Conservation (phyloP, 768 basidiomycete species). For the Boletus vermiculosoides region DNA sequence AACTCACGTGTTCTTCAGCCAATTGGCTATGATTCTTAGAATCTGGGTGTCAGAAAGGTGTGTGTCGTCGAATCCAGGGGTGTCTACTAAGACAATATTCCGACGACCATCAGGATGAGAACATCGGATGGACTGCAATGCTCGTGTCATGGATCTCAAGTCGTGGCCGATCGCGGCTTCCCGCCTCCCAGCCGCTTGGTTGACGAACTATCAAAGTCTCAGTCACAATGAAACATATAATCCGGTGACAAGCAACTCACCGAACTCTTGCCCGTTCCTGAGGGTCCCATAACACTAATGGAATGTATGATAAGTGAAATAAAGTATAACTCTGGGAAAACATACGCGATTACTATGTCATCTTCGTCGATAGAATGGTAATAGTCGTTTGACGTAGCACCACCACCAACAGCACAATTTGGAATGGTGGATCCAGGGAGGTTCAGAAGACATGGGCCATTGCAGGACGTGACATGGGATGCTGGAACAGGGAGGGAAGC, state of each 20-base stretch:
- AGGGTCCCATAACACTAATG: slow-evolving; percentile 18
- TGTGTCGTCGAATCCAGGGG: slow-evolving; percentile 21
- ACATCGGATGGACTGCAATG: slow-evolving; percentile 6
- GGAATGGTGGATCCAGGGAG: neutral
- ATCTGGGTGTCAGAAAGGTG: slow-evolving; percentile 7
- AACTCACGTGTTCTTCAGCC: slow-evolving; percentile 19
- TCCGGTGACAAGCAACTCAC: slow-evolving; percentile 3
- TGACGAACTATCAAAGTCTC: slow-evolving; percentile 14
- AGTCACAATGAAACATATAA: neutral
- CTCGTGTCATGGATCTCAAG: slow-evolving; percentile 12
- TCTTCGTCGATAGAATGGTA: neutral
- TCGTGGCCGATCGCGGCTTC: neutral
- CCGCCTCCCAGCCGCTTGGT: neutral
- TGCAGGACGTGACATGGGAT: neutral
- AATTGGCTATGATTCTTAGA: slow-evolving; percentile 13
- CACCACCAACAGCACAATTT: neutral
- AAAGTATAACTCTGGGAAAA: neutral
- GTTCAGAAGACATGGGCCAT: neutral
- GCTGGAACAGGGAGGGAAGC: neutral
- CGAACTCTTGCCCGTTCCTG: slow-evolving; percentile 19
- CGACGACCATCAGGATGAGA: slow-evolving; percentile 15
- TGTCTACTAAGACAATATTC: slow-evolving; percentile 17
- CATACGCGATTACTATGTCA: slow-evolving; percentile 21
- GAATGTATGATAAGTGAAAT: neutral
- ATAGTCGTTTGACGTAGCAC: no score